Percentiles rank a stretch among this genome's conserved stretches.
Conservation (phyloP, 768 basidiomycete genomes). For the Trametes cingulata region DNA sequence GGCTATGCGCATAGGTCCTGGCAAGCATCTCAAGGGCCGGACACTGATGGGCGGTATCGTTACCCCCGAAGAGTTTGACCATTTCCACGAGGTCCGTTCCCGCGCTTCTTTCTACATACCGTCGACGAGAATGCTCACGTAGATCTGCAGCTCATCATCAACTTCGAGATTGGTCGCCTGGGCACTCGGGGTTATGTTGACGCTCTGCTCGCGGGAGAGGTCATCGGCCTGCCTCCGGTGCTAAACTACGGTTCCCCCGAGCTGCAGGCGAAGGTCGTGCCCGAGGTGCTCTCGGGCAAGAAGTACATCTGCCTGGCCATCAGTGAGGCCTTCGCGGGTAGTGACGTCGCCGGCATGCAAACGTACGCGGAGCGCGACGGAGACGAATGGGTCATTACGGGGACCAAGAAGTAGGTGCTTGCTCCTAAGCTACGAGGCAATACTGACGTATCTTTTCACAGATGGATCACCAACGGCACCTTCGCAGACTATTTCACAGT, state of each 20-base stretch:
- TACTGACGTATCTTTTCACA: conserved; percentile 31
- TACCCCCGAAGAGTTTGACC: conserved; percentile 85
- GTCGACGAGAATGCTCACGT: neutral
- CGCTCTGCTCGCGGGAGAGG: conserved; percentile 76
- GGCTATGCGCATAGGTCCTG: conserved; percentile 90
- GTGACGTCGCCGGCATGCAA: conserved; percentile 81
- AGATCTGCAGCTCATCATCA: conserved; percentile 61
- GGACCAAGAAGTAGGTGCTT: conserved; percentile 80
- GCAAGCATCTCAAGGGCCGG: conserved; percentile 81
- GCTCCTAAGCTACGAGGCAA: too few relatives aligned
- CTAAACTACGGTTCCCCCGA: conserved; percentile 85
- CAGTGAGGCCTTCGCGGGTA: conserved; percentile 91
- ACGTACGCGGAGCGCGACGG: conserved; percentile 87
- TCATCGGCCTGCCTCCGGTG: conserved; percentile 88
- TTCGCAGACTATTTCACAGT: conserved; percentile 87
- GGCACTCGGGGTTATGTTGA: conserved; percentile 88
- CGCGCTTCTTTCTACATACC: neutral
- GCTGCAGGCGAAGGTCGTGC: conserved; percentile 67
- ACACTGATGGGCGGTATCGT: conserved; percentile 75
- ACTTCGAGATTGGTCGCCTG: conserved; percentile 80
- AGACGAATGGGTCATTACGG: conserved; percentile 84
- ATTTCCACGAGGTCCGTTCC: conserved; percentile 79
- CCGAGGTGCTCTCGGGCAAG: conserved; percentile 73
- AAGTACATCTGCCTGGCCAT: conserved; percentile 91
- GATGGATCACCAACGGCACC: conserved; percentile 89